Evolutionary conservation across 2,329 filamentous ascomycete species (phyloP).

Genomic region (Penicillium sp.): DNA sequence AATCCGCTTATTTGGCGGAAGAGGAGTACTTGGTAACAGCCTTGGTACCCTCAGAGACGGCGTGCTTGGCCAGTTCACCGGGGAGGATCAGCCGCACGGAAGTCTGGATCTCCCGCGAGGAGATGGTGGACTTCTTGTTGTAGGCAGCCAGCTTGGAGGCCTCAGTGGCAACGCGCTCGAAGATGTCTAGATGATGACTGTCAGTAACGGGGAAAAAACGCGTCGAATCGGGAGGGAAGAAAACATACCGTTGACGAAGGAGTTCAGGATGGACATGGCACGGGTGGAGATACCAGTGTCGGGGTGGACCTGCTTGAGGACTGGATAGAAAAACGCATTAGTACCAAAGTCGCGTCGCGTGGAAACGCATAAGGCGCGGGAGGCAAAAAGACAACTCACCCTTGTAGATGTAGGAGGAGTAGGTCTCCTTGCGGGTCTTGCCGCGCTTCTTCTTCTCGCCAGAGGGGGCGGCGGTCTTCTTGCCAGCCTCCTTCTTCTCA

Average conservation of each 20-base stretch:
- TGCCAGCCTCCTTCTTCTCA: slow-evolving; percentile 99
- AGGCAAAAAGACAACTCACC: slow-evolving; percentile 62
- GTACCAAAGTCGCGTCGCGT: not conserved
- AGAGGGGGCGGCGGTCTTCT: slow-evolving; percentile 90
- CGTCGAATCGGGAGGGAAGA: not conserved
- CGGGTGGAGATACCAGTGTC: slow-evolving; percentile 99
- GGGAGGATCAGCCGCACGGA: slow-evolving; percentile 97
- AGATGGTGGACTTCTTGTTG: slow-evolving; percentile 99
- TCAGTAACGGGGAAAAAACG: too few species aligned
- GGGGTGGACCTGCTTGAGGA: slow-evolving; percentile 99
- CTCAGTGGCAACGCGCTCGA: slow-evolving; percentile 98
- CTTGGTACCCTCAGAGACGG: slow-evolving; percentile 99
- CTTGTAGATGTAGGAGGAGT: slow-evolving; percentile 99
- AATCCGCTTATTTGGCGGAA: slow-evolving; percentile 86
- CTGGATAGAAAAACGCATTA: slow-evolving; percentile 54
- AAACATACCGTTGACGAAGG: slow-evolving; percentile 91
- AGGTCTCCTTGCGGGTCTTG: slow-evolving; percentile 99
- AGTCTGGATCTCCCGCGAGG: slow-evolving; percentile 98
- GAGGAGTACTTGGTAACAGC: slow-evolving; percentile 99
- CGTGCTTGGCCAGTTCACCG: slow-evolving; percentile 98
- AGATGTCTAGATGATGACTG: too few species aligned
- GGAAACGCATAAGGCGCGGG: slow-evolving; percentile 14
- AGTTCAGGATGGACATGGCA: slow-evolving; percentile 99
- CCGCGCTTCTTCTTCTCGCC: slow-evolving; percentile 99
- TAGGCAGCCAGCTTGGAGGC: slow-evolving; percentile 98